Evolutionary conservation across 306 rosid species (phyloP).

Genomic region (Corylus americana): DNA sequence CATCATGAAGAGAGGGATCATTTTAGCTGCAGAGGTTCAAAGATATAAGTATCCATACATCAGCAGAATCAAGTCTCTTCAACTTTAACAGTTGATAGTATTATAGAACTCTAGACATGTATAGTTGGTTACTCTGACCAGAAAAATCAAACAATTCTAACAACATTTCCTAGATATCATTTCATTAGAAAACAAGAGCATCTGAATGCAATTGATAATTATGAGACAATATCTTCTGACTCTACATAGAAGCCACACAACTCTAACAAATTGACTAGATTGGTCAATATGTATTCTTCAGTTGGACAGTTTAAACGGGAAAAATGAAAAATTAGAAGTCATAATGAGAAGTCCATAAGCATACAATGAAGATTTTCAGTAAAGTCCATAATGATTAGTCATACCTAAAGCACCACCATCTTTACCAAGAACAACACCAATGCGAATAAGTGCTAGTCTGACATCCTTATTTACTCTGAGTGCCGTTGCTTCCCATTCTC

Average conservation of each 20-base stretch:
- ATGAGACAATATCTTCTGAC: constrained; percentile 17
- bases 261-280: constrained; percentile 10
- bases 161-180: neutral
- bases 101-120: constrained; percentile 16
- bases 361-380: neutral
- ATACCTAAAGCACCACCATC: constrained; percentile 98
- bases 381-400: neutral
- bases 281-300: constrained; percentile 4
- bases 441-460: constrained; percentile 79
- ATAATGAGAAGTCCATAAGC: constrained; percentile 6
- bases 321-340: neutral
- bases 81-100: constrained; percentile 10
- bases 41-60: constrained; percentile 16
- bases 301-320: neutral
- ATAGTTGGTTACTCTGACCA: neutral
- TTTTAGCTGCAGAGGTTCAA: constrained; percentile 75
- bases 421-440: constrained; percentile 97
- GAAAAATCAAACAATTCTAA: neutral
- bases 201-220: neutral
- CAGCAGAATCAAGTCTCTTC: neutral
- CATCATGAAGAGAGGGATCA: constrained; percentile 90
- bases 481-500: constrained; percentile 96
- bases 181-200: neutral
- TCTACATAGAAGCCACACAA: constrained; percentile 7
- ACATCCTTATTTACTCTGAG: constrained; percentile 68